Percentiles rank a stretch among this genome's conserved stretches.
Evolutionary conservation across 78 protist species (phyloP).

Genomic region (Speleostelium caveatum): DNA sequence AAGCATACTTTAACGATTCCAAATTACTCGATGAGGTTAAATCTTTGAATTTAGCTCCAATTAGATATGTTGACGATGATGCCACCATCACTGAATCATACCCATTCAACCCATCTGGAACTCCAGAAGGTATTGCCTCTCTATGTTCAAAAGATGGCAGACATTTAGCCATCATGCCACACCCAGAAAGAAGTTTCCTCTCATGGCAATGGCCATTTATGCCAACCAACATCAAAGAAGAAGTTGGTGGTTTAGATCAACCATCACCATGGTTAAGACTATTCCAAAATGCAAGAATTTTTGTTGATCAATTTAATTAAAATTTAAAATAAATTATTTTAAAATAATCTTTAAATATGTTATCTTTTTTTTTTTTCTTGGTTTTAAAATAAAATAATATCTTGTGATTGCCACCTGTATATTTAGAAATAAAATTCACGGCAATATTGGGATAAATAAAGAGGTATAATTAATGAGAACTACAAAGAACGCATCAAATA

Average conservation of each 20-base stretch:
- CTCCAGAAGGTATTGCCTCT: constrained; percentile 92
- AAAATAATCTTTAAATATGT: neutral
- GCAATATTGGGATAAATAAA: too few species aligned
- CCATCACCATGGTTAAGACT: constrained; percentile 81
- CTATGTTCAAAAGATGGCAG: constrained; percentile 92
- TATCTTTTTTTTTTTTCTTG: neutral
- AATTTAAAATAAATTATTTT: neutral
- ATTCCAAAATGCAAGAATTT: constrained; percentile 84
- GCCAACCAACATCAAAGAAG: constrained; percentile 42
- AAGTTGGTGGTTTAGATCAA: constrained; percentile 28
- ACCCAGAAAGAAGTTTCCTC: constrained; percentile 89
- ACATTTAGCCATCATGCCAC: constrained; percentile 95
- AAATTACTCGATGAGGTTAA: constrained; percentile 20
- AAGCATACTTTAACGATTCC: constrained; percentile 21
- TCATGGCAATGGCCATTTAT: constrained; percentile 80
- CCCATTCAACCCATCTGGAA: constrained; percentile 96
- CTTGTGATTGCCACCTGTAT: too few species aligned
- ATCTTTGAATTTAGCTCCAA: constrained; percentile 35
- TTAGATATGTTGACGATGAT: constrained; percentile 92
- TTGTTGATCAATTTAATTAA: constrained; percentile 12
- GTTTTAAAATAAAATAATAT: too few species aligned
- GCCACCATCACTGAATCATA: constrained; percentile 82
- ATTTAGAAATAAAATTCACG: too few species aligned
- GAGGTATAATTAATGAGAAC: too few species aligned
- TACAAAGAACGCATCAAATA: too few species aligned